Evolutionary conservation across 2,329 filamentous ascomycete species (phyloP).

Genomic region (Cordyceps pruinosa): DNA sequence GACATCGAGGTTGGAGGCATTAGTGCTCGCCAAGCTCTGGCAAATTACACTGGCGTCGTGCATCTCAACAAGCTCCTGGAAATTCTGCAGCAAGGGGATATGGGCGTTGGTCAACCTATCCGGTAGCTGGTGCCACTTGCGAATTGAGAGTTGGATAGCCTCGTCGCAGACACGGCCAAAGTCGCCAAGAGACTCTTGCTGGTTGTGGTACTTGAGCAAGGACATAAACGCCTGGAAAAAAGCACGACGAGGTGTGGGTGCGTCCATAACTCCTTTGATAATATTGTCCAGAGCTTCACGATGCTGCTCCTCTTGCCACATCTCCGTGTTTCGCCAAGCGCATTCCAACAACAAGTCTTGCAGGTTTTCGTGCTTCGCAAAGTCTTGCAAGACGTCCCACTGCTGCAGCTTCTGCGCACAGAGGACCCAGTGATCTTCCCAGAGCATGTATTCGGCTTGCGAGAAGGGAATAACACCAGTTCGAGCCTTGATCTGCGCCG

Average conservation of each 20-base stretch:
- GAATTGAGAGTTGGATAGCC: constrained; percentile 91
- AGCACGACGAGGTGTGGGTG: constrained; percentile 82
- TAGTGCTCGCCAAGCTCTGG: constrained; percentile 80
- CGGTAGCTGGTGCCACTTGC: constrained; percentile 98
- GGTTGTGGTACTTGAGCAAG: constrained; percentile 86
- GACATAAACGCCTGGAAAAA: constrained; percentile 99
- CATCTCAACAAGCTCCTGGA: constrained; percentile 94
- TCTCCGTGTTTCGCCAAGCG: constrained; percentile 91
- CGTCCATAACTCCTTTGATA: constrained; percentile 96
- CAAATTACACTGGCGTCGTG: constrained; percentile 98
- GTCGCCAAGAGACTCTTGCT: constrained; percentile 69
- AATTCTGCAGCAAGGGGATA: constrained; percentile 90
- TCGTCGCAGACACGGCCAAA: constrained; percentile 92
- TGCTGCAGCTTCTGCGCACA: constrained; percentile 98
- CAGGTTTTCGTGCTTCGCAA: constrained; percentile 97
- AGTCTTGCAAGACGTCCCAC: constrained; percentile 96
- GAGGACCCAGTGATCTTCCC: constrained; percentile 98
- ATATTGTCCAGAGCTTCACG: constrained; percentile 85
- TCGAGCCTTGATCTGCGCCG: constrained; percentile 91
- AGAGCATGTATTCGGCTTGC: constrained; percentile 95
- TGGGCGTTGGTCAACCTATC: constrained; percentile 90
- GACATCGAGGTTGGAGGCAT: constrained; percentile 74
- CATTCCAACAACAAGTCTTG: constrained; percentile 93
- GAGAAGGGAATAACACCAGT: constrained; percentile 96
- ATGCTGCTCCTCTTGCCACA: constrained; percentile 82